phyloP scores from a whole-genome alignment of 148 eudicot species.

The Hydrangea macrophylla region DNA sequence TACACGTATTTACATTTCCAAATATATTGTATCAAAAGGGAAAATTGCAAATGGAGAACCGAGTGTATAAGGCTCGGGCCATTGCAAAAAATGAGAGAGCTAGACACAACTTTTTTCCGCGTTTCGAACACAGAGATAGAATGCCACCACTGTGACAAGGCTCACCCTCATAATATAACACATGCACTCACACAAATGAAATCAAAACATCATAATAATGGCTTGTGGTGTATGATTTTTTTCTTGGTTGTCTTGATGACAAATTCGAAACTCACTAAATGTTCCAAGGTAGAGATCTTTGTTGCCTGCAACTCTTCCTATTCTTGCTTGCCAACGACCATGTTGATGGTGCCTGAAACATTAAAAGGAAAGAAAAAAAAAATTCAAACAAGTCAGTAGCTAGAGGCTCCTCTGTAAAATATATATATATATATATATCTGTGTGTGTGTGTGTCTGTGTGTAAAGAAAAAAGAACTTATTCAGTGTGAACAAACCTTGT shows the following conservation, averaged over 20 bases:
- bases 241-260: too few species aligned
- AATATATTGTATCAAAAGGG: background rate
- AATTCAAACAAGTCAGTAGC: background rate
- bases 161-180: background rate
- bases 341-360: conserved; percentile 85
- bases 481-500: conserved; percentile 45
- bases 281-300: conserved; percentile 96
- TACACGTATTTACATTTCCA: background rate
- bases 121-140: too few species aligned
- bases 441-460: background rate
- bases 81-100: too few species aligned
- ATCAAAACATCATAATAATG: too few species aligned
- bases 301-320: conserved; percentile 94
- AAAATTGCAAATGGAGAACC: too few species aligned
- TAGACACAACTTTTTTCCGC: too few species aligned
- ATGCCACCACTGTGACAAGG: too few species aligned
- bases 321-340: conserved; percentile 98
- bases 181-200: background rate
- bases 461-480: background rate
- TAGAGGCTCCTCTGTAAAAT: background rate
- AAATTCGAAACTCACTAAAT: conserved; percentile 70
- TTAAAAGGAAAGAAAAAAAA: background rate
- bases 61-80: too few species aligned
- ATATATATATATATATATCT: background rate
- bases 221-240: too few species aligned